Percentiles rank a stretch among this genome's conserved stretches.
These are phyloP conservation scores for Tremella fuciformis DNA, from an alignment of 768 basidiomycete genomes.

Conservation along the genomic window DNA sequence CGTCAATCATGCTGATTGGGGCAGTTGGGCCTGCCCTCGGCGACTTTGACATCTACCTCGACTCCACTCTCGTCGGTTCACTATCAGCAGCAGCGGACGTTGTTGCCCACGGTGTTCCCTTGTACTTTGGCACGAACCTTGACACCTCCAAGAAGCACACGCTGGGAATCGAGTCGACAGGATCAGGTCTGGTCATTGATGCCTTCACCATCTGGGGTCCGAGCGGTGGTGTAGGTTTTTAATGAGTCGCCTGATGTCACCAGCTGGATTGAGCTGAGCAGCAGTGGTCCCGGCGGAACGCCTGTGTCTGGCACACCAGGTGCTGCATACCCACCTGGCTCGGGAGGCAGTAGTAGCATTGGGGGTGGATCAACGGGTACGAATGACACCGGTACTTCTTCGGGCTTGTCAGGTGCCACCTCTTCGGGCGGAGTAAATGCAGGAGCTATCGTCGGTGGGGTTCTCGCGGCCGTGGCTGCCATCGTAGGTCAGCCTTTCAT, in stretches of 20 bases:
- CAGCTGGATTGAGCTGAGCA: background rate
- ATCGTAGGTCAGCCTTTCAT: constrained; percentile 15
- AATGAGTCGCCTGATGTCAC: constrained; percentile 17
- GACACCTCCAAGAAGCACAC: constrained; percentile 27
- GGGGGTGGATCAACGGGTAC: too few species aligned
- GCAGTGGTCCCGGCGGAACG: background rate
- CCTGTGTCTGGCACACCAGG: background rate
- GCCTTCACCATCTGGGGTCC: constrained; percentile 24
- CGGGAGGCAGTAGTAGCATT: too few species aligned
- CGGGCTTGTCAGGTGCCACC: background rate
- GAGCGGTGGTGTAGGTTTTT: constrained; percentile 25
- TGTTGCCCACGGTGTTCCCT: constrained; percentile 23
- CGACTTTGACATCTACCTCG: constrained; percentile 20
- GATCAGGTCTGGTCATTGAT: constrained; percentile 32
- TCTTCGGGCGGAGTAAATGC: constrained; percentile 8
- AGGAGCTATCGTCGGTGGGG: constrained; percentile 22
- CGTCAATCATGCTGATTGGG: constrained; percentile 29
- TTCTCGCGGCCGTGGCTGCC: constrained; percentile 20
- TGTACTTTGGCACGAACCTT: constrained; percentile 36
- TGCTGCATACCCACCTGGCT: background rate
- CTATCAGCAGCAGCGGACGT: constrained; percentile 13
- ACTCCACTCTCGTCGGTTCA: constrained; percentile 11
- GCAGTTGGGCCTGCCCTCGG: constrained; percentile 25
- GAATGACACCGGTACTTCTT: too few species aligned
- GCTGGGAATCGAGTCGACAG: constrained; percentile 4